A percentile compares a stretch with the other conserved stretches of the same genome.
These are phyloP conservation scores for Gossypioides kirkii DNA, from an alignment of 345 rosid species.

Conservation along the genomic window DNA sequence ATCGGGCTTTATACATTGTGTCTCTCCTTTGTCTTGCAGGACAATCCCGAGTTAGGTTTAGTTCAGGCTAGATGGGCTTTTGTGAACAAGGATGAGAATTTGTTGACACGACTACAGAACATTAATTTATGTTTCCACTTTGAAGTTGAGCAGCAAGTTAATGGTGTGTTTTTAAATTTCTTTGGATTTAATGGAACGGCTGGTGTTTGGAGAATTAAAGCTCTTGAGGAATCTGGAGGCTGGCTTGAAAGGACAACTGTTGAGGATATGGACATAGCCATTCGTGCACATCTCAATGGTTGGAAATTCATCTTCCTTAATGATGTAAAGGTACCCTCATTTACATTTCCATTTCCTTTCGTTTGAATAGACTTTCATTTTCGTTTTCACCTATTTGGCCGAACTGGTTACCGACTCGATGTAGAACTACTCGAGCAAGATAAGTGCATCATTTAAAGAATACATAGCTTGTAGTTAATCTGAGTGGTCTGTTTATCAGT, in stretches of 20 bases:
- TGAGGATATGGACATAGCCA: constrained; percentile 88
- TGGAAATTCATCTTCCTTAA: constrained; percentile 83
- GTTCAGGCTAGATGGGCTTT: constrained; percentile 86
- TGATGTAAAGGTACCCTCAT: constrained; percentile 59
- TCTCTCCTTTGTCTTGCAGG: constrained; percentile 33
- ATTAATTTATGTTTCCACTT: constrained; percentile 78
- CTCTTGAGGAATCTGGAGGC: constrained; percentile 85
- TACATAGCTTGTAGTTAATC: no score
- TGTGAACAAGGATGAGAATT: constrained; percentile 79
- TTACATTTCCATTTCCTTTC: neutral
- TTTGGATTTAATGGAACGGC: constrained; percentile 92
- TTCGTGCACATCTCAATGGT: constrained; percentile 81
- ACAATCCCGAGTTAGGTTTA: constrained; percentile 61
- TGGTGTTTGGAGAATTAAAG: constrained; percentile 85
- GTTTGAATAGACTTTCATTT: neutral
- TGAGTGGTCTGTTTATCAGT: neutral
- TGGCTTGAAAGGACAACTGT: constrained; percentile 91
- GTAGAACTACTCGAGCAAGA: neutral
- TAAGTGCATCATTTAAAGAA: neutral
- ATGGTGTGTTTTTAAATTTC: constrained; percentile 65
- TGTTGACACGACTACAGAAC: constrained; percentile 80
- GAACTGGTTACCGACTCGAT: neutral
- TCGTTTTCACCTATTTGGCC: neutral
- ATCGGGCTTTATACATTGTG: neutral
- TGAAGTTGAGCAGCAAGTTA: constrained; percentile 86